Conservation (phyloP, 768 basidiomycete species). For the Pulveroboletus sp. region DNA sequence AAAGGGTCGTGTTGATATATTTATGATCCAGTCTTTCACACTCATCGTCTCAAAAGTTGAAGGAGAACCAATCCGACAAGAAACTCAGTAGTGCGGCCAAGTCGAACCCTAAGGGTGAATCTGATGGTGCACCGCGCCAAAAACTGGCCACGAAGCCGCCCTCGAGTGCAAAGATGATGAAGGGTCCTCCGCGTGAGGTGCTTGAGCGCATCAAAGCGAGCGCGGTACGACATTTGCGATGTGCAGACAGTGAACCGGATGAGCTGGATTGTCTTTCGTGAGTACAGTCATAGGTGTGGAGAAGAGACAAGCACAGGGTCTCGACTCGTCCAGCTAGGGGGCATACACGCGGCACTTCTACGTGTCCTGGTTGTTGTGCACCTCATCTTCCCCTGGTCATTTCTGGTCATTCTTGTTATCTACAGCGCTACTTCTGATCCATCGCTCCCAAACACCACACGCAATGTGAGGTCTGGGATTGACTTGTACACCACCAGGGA, state of each 20-base stretch:
- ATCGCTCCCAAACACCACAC: background rate
- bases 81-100: background rate
- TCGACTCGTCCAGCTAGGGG: background rate
- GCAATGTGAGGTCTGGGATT: background rate
- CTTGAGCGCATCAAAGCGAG: slow-evolving; percentile 36
- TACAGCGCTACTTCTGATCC: background rate
- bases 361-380: background rate
- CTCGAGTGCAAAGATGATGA: slow-evolving; percentile 14
- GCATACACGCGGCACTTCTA: background rate
- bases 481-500: background rate
- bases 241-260: slow-evolving; percentile 36
- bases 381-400: background rate
- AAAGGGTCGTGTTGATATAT: background rate
- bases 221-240: slow-evolving; percentile 13
- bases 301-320: background rate
- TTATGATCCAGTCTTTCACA: slow-evolving; percentile 2
- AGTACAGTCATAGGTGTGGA: slow-evolving; percentile 5
- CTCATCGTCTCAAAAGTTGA: slow-evolving; percentile 29
- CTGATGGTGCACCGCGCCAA: background rate
- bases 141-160: slow-evolving; percentile 1
- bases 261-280: slow-evolving; percentile 44
- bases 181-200: slow-evolving; percentile 38
- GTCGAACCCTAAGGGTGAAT: background rate
- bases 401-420: background rate
- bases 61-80: slow-evolving; percentile 28